Base-by-base conservation (phyloP, 2,329 filamentous ascomycete species). In the Pseudogymnoascus sp. region DNA sequence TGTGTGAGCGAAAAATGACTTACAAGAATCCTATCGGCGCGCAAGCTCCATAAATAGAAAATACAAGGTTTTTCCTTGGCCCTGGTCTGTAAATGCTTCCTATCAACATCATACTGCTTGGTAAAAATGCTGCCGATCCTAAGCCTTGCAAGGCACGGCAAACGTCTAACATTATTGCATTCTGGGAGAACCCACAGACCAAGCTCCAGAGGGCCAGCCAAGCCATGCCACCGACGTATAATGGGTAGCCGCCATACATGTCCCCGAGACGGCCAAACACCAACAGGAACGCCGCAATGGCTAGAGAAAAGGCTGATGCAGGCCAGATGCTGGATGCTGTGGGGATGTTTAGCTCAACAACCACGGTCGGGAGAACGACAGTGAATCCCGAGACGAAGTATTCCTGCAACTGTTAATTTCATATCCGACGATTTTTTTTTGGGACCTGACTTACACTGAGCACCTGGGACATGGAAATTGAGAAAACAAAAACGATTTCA, bases 81-180 rank as follows among this genome's bases (percentile, higher is more conserved):
- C 87, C 87, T 0, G 88, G 87, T 4, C 87, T 79, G 70, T 90
- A 90, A 2, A 79, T 81, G 58, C 79, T 83, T 1, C 86, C 86
- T 1, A 89, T 75, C 9, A 90, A 77, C 75, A 87, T 87, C 63
- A 91, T 81, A 1, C 87, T 83, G 0, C 86, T 84, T 0, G 88
- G 88, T 12, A 91, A 73, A 65, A 89, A 90, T 0, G 89, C 88
- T 0, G 89, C 88, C 1, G 88, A 81, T 0, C 88, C 90, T 8
- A 93, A 75, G 0, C 90, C 90, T 73, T 91, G 88, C 45, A 92
- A 75, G 7, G 89, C 89, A 61, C 90, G 86, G 70, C 86, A 89
- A 62, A 88, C 78, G 67, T 91, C 88, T 65, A 93, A 79, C 86
- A 91, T 89, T 60, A 84, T 73, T 64, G 86, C 81, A 73, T 83